These are phyloP conservation scores for Ophiostoma ulmi DNA, from an alignment of 2,329 filamentous ascomycete genomes.

Conservation along the genomic window DNA sequence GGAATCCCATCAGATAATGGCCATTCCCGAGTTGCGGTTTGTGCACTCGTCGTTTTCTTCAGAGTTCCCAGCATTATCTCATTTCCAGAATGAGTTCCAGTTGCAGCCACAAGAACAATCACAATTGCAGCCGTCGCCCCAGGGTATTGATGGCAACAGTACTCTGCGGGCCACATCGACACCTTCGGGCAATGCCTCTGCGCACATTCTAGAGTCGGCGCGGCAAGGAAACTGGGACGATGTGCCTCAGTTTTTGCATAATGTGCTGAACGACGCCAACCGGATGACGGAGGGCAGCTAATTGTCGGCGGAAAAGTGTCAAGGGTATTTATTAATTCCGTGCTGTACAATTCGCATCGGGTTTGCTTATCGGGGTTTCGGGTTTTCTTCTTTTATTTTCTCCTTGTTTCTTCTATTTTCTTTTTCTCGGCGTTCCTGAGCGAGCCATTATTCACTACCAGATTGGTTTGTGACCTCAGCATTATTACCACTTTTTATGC, in stretches of 20 bases:
- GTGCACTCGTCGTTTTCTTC: slow-evolving; percentile 18
- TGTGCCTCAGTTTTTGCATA: slow-evolving; percentile 52
- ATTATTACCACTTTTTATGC: background rate
- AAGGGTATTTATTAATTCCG: background rate
- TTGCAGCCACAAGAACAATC: background rate
- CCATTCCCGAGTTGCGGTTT: slow-evolving; percentile 38
- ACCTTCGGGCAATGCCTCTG: slow-evolving; percentile 38
- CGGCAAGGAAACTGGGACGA: slow-evolving; percentile 53
- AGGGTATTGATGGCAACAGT: background rate
- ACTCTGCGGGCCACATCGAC: background rate
- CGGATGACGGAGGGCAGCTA: slow-evolving; percentile 40
- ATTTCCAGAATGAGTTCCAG: background rate
- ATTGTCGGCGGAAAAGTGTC: background rate
- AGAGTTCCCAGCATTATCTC: background rate
- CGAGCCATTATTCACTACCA: background rate
- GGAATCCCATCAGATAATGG: slow-evolving; percentile 44
- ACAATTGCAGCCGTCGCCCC: background rate
- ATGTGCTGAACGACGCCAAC: slow-evolving; percentile 40
- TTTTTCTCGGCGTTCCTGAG: background rate
- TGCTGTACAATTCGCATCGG: background rate
- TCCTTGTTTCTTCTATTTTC: background rate
- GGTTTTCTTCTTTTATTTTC: background rate
- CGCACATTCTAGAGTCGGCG: slow-evolving; percentile 51
- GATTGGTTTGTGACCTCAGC: background rate
- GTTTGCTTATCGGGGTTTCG: background rate